Base-by-base conservation (phyloP, 192 early-diverging fungal species). In the Paraglomus occultum region DNA sequence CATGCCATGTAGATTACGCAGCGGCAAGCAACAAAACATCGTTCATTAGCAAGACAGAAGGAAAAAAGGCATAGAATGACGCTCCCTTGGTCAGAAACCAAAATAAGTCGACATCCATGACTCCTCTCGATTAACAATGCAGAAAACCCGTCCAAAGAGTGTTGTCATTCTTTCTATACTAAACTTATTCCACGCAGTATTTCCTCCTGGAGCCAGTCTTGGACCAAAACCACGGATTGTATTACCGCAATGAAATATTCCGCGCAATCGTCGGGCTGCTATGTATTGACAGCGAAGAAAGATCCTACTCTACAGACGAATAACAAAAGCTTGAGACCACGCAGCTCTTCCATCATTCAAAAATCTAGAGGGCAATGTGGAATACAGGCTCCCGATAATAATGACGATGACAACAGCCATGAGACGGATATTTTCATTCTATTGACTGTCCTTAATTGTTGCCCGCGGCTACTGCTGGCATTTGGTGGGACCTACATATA, bases 401-500 rank as follows among this genome's bases (percentile, higher is more conserved):
- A 31, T 23, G 38, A 18, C 46, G 64, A 50, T 66, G 31, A 66
- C 18, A 66, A 50, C 64, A 50, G 64, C 64, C 64, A 64, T 46
- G 23, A 43, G 63, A 48, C 44, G 63, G 44, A 64, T 64, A 31
- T 64, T 38, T 57, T 57, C 54, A 38, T 64, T 44, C 23, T 64
- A 14, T 64, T 44, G 46, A 18, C 46, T 9, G 18, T 51, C 9
- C 40, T 20, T 50, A 65, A 42, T 70, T 59, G 54, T 58, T 70
- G 67, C 67, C 67, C 67, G 45, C 55, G 52, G 67, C 53, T 70
- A 70, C 67, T 59, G 43, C 55, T 58, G 67, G 67, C 67, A 70
- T 70, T 70, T 70, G 45, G 44, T 31, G 31, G 67, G 67, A 70
- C 53, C 67, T 70, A 70, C 67, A 70, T 54, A 70, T 20, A 45